Base-by-base conservation (phyloP, 2,329 filamentous ascomycete genomes). In the Camillea tinctor region DNA sequence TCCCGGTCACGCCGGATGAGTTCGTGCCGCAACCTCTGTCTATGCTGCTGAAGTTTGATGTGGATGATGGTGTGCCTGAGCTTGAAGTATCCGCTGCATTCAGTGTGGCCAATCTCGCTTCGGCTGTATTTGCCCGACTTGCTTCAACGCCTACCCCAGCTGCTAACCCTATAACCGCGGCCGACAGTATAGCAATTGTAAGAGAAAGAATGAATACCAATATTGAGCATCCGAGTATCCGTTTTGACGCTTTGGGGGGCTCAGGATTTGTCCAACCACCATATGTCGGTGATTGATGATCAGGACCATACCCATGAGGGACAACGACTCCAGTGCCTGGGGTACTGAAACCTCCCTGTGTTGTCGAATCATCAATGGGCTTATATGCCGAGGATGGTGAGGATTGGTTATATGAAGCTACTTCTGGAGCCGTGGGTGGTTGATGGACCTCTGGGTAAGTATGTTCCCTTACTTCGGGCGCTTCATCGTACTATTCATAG, bases 141-240 rank as follows among this genome's bases (percentile, higher is more conserved):
- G 75, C 66, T 57, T 79, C 74, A 5, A 81, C 68, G 5, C 78
- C 80, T 1, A 77, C 79, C 3, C 78, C 77, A 0, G 77, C 78
- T 1, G 78, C 79, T 23, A 81, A 68, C 1, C 78, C 79, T 56
- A 81, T 75, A 13, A 80, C 78, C 1, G 77, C 74, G 0, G 70
- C 74, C 0, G 73, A 72, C 50, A 81, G 63, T 13, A 78, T 40
- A 5, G 74, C 77, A 59, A 80, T 75, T 57, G 77, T 73, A 56
- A 69, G 61, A 3, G 76, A 77, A 13, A 82, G 73, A 22, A 77
- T 60, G 44, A 81, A 76, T 2, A 81, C 75, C 8, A 78, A 54
- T 8, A 73, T 54, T 4, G 74, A 69, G 61, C 75, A 79, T n/a
- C 76, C 76, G 53, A 69, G 74, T 36, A 77, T 61, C n/a, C 64